A percentile compares a stretch with the other conserved stretches of the same genome.
These are phyloP conservation scores for Pseudogymnoascus verrucosus DNA, from an alignment of 2,329 filamentous ascomycete species.

Conservation along the genomic window DNA sequence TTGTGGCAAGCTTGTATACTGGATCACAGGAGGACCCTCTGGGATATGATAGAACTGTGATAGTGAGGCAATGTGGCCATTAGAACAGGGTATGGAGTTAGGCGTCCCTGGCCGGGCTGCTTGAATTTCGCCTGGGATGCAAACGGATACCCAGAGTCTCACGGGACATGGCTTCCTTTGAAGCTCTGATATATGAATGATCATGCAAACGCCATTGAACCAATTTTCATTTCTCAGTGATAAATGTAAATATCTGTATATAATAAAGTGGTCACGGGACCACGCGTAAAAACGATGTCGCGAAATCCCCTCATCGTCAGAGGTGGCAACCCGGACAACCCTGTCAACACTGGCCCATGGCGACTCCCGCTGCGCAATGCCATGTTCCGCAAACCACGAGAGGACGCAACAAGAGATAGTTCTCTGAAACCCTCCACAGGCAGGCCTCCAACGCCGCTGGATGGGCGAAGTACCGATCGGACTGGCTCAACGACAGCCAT, in stretches of 20 bases:
- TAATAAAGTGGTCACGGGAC: slow-evolving; percentile 8
- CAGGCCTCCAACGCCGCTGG: slow-evolving; percentile 44
- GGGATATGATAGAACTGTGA: slow-evolving; percentile 3
- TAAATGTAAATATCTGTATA: not conserved
- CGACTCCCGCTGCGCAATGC: not conserved
- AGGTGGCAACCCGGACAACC: not conserved
- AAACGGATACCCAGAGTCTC: slow-evolving; percentile 8
- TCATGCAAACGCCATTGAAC: not conserved
- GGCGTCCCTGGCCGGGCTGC: slow-evolving; percentile 5
- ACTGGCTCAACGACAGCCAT: slow-evolving; percentile 15
- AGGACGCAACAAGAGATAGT: slow-evolving; percentile 32
- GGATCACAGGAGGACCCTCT: not conserved
- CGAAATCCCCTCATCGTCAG: not conserved
- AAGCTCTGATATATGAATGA: slow-evolving; percentile 6
- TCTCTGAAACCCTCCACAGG: slow-evolving; percentile 38
- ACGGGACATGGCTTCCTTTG: not conserved
- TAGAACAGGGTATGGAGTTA: slow-evolving; percentile 9
- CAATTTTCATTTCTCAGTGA: not conserved
- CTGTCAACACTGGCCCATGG: not conserved
- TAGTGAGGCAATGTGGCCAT: not conserved
- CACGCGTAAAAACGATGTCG: slow-evolving; percentile 7
- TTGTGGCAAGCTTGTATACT: not conserved
- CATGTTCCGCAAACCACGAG: slow-evolving; percentile 50
- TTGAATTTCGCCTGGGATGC: slow-evolving; percentile 6
- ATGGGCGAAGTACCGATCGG: not conserved